Evolutionary conservation across 2,329 filamentous ascomycete genomes (phyloP), one percentile per base, ranked within the genome.

Genomic region (Xylaria sp.): DNA sequence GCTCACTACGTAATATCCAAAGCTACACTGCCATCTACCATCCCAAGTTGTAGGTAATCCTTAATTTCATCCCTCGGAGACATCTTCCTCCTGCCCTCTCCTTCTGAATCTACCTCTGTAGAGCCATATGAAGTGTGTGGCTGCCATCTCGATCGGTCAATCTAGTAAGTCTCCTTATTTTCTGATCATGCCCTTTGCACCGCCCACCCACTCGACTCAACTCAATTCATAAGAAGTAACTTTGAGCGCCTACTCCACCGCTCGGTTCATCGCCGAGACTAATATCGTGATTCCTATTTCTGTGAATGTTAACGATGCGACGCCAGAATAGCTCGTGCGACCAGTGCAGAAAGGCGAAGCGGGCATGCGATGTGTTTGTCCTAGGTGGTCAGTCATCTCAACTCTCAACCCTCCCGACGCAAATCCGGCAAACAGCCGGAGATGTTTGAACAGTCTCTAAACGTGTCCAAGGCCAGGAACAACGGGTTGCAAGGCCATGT

Each of bases 321-420:
- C 48, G 48, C n/a, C 48, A 34, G 48, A 53, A 53, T 28, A 53
- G 8, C 50, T 53, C 50, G 50, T 53, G 50, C 30, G 50, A 53
- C 50, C 50, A 53, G 28, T 53, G 50, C 12, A 53, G 50, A 20
- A 53, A 55, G 32, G 30, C n/a, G n/a, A 53, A 53, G 25, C 48
- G 48, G 25, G 48, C 48, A n/a, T 53, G 48, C 20, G 48, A 53
- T 18, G 48, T 28, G 15, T 28, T 20, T 23, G n/a, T 20, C 28
- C n/a, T 15, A 18, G 48, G 28, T 34, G 48, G 48, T 53, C 28
- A 53, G 48, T 53, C 20, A 48, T 48, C 23, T 48, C 45, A 48
- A 25, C 45, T 48, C 45, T 48, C 45, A 48, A 25, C 45, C 45
- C 23, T 20, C 18, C 43, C 3, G 20, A 23, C 23, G 43, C 23